Base-by-base conservation (phyloP, 1,139 yeast genomes). In the Taiozyma onychis region DNA sequence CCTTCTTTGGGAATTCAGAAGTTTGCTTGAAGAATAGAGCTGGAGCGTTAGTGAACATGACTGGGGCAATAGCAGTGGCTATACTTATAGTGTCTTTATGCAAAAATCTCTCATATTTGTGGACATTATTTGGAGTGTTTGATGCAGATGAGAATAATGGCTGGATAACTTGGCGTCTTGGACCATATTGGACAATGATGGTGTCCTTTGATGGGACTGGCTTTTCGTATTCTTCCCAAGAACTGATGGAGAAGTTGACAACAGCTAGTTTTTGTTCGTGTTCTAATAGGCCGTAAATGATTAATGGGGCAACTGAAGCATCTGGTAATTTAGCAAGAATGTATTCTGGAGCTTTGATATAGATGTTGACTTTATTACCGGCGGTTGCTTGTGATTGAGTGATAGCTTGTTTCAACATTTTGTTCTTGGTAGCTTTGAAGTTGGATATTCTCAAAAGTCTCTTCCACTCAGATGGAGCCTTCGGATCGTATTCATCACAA, bases 61-160 rank as follows among this genome's bases (percentile, higher is more conserved):
- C 84, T n/a, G 99, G 99, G 0, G 93, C 93, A 56, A 91, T 83
- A 46, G 91, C 83, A 1, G 97, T 86, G 3, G 97, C 98, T 46
- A 91, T 77, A 3, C 90, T 80, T 8, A 78, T 60, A 10, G 76
- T 70, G n/a, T 95, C 96, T 44, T 81, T 84, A 62, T 90, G 97
- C 54, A 88, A 77, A 66, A 85, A 93, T 61, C 88, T 79, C 66
- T 89, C 95, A 62, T 78, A 84, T 66, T 89, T 91, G 68, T 89
- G 91, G 34, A 91, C 96, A 61, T 89, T 88, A 66, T 91, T 91
- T 47, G 89, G 72, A 52, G 84, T 83, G 61, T 83, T 85, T 13
- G 89, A 77, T 10, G 85, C 85, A 59, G 87, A 89, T 49, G 95
- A 88, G 71, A 86, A 91, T 43, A 88, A 65, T 18, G 99, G 99